Evolutionary conservation across 208 protist species (phyloP).

Genomic region (Crithidia mellificae): DNA sequence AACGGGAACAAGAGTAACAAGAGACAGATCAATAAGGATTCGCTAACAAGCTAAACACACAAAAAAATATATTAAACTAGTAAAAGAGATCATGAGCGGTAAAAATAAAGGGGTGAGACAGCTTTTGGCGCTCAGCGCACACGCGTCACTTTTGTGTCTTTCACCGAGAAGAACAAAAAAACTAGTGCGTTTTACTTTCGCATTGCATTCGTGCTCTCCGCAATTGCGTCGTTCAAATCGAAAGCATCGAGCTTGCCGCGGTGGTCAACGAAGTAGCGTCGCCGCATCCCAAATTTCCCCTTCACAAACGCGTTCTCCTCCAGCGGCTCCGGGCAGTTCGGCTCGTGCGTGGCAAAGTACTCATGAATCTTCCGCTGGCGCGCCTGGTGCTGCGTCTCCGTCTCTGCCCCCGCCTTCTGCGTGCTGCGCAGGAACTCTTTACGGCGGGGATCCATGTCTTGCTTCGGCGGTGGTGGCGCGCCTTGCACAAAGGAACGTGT

Average conservation of each 20-base stretch:
- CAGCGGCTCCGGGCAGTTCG: slow-evolving; percentile 66
- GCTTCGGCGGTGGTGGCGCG: slow-evolving; percentile 47
- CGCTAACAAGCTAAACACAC: too few species aligned
- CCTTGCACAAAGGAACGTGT: slow-evolving; percentile 65
- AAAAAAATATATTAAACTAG: too few species aligned
- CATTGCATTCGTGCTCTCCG: slow-evolving; percentile 64
- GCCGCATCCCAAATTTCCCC: slow-evolving; percentile 83
- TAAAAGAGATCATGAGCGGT: too few species aligned
- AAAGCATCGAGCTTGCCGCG: slow-evolving; percentile 37
- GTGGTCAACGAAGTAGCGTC: slow-evolving; percentile 50
- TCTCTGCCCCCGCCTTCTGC: slow-evolving; percentile 22
- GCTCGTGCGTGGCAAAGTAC: slow-evolving; percentile 56
- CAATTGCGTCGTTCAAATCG: slow-evolving; percentile 43
- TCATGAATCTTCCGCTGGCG: slow-evolving; percentile 44
- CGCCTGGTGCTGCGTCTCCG: slow-evolving; percentile 43
- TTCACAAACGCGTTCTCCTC: slow-evolving; percentile 69
- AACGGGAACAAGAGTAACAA: too few species aligned
- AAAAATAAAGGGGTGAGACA: too few species aligned
- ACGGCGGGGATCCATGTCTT: slow-evolving; percentile 25
- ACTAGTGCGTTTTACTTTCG: slow-evolving; percentile 46
- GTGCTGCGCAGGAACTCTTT: slow-evolving; percentile 26
- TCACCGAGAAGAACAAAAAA: too few species aligned
- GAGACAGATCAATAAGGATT: too few species aligned
- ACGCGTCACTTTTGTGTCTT: too few species aligned
- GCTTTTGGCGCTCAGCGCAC: too few species aligned